Evolutionary conservation across 352 stramenopile species (phyloP), one percentile per base, ranked within the genome.

Genomic region (Globisporangium perplexum): DNA sequence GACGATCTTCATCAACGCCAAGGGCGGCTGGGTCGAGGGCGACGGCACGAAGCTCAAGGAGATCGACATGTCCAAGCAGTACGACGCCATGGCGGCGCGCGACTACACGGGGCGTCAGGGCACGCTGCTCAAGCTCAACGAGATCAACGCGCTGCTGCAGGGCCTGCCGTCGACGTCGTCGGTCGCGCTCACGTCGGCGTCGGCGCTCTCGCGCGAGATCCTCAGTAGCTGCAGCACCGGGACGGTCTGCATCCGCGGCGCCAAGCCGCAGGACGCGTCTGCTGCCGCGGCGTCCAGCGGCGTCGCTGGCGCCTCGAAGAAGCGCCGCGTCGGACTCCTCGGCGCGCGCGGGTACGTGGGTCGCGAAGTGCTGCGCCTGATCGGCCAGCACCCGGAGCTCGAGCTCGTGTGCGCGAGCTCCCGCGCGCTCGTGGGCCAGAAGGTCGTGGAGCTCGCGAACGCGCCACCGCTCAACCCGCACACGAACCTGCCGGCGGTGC

Each of bases 41-140:
- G 82, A 95, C 46, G 80, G 81, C 41, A 87, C 74, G 31, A 93
- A 95, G 63, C 74, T 95, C 46, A 74, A 86, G 63, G 66, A 74
- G 24, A 90, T 96, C 57, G 71, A 84, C 60, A 93, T 96, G 83
- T 54, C 68, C 24, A 82, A 72, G 36, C 78, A 96, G 65, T 96
- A 92, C 58, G 73, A 68, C 57, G 53, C 48, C 30, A 90, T 96
- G 77, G 81, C 80, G 12, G 61, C 78, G 14, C 71, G 70, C 17
- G 84, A 95, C 72, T 96, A 95, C 69, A 91, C 79, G 22, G 86
- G 86, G 17, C 86, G 87, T 36, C 86, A 96, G 55, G 87, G 87
- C 47, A 96, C 87, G 51, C 74, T 95, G n/a, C 74, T 96, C 51
- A 96, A 96, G 74, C 72, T 96, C 17, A 95, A 94, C 53, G 87